Evolutionary conservation across 495 filamentous ascomycete genomes (phyloP), one percentile per base, ranked within the genome.

Genomic region (Lasiosphaeria ovina): DNA sequence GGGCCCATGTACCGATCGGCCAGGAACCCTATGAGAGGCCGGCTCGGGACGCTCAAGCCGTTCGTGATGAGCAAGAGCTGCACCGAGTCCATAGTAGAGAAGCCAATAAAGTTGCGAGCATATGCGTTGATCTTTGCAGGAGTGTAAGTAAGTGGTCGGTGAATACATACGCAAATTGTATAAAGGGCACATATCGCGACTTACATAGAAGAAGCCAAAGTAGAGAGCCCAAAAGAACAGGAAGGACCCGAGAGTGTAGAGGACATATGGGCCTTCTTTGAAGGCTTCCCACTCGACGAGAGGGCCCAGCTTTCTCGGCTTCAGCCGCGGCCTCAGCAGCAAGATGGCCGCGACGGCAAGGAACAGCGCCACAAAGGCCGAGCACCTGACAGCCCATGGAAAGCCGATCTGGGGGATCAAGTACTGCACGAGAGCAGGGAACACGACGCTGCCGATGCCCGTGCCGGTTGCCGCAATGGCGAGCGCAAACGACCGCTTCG

Each of bases 121-220:
- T 73, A 80, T 7, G 69, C 70, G 48, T 72, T 73, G 44, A 74
- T 73, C 72, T 75, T 55, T 12, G 32, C 6, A 2, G 9, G 8
- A 32, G 31, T 17, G 38, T 47, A 6, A 55, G 62, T 50, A n/a
- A 55, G 31, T 38, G 9, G 24, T 2, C 24, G 24, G 24, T 24
- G 24, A 24, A 24, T 24, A 24, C 24, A 24, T 24, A 24, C 24
- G 24, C 1, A 16, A 17, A 36, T 9, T 1, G 9, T 17, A 9
- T 3, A 17, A 33, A 24, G 34, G 35, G 14, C 33, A 31, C 14
- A 5, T 31, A 12, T 5, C 34, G 3, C 16, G 35, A 67, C 77
- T 74, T 55, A 79, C 77, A 59, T 77, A 80, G 51, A 80, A 78
- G 45, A 65, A 75, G 3, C 72, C 76, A 63, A 80, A 79, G 58